Conservation (phyloP, 257 asterid genomes). For the Verbena officinalis region DNA sequence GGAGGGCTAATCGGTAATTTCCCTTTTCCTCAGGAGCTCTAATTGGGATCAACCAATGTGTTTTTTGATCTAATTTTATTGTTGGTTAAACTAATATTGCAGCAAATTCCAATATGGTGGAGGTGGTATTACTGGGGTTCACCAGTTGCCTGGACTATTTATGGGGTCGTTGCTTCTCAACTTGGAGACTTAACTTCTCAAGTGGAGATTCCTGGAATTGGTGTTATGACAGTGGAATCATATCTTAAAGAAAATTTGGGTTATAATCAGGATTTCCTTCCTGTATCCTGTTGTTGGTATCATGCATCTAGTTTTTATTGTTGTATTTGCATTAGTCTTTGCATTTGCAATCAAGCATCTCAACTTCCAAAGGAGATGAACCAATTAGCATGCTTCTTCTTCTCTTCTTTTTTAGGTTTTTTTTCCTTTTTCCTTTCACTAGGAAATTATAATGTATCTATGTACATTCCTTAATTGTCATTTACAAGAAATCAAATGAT, state of each 20-base stretch:
- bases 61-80: neutral
- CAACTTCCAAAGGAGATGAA: conserved; percentile 56
- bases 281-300: conserved; percentile 42
- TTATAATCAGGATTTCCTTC: conserved; percentile 46
- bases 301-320: conserved; percentile 47
- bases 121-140: conserved; percentile 93
- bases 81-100: neutral
- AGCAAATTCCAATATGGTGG: conserved; percentile 93
- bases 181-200: conserved; percentile 49
- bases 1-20: too few species aligned
- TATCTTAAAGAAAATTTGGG: conserved; percentile 42
- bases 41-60: too few species aligned
- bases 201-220: conserved; percentile 47
- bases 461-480: too few species aligned
- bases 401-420: neutral
- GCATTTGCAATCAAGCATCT: conserved; percentile 48
- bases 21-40: too few species aligned
- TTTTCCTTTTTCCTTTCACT: too few species aligned
- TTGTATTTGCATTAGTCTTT: conserved; percentile 38
- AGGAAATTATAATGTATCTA: too few species aligned
- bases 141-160: conserved; percentile 83
- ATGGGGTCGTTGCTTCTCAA: conserved; percentile 77
- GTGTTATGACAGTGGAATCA: conserved; percentile 30
- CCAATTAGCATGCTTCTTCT: neutral
- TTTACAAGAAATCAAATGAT: too few species aligned